Conservation (phyloP, 805 yeast species). For the Aciculoconidium aculeatum region DNA sequence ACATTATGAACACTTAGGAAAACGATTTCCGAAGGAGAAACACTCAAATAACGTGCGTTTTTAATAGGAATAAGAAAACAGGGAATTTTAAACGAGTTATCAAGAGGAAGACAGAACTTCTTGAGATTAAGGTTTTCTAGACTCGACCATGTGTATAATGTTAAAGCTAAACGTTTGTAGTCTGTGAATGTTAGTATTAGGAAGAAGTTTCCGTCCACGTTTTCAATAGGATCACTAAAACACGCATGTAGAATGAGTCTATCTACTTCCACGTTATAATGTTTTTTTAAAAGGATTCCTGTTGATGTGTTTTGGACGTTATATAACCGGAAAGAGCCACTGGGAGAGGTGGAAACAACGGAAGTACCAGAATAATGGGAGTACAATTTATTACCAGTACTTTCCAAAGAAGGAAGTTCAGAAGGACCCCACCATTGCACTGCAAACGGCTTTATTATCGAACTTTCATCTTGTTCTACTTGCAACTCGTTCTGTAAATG, state of each 20-base stretch:
- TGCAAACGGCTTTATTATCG: slow-evolving; percentile 35
- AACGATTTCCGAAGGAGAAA: slow-evolving; percentile 26
- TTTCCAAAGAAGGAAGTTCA: slow-evolving; percentile 11
- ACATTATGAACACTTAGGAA: slow-evolving; percentile 40
- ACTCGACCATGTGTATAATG: slow-evolving; percentile 37
- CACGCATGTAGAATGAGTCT: slow-evolving; percentile 39
- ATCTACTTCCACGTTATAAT: slow-evolving; percentile 34
- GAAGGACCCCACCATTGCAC: slow-evolving; percentile 45
- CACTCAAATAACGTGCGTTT: slow-evolving; percentile 33
- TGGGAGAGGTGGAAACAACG: slow-evolving; percentile 32
- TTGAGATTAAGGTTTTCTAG: slow-evolving; percentile 28
- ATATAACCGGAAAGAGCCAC: slow-evolving; percentile 32
- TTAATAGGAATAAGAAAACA: slow-evolving; percentile 36
- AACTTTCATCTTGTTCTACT: slow-evolving; percentile 9
- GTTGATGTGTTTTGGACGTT: slow-evolving; percentile 28
- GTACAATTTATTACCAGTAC: slow-evolving; percentile 23
- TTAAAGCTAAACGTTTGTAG: slow-evolving; percentile 28
- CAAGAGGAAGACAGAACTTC: slow-evolving; percentile 35
- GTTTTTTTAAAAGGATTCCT: slow-evolving; percentile 33
- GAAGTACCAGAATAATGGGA: slow-evolving; percentile 36
- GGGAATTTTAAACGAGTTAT: slow-evolving; percentile 37
- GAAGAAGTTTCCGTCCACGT: slow-evolving; percentile 25
- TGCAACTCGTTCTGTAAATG: slow-evolving; percentile 8
- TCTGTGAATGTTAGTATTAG: slow-evolving; percentile 33
- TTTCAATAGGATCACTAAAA: slow-evolving; percentile 30